Conservation (phyloP, 352 stramenopile species). For the Globisporangium uncinulatum region DNA sequence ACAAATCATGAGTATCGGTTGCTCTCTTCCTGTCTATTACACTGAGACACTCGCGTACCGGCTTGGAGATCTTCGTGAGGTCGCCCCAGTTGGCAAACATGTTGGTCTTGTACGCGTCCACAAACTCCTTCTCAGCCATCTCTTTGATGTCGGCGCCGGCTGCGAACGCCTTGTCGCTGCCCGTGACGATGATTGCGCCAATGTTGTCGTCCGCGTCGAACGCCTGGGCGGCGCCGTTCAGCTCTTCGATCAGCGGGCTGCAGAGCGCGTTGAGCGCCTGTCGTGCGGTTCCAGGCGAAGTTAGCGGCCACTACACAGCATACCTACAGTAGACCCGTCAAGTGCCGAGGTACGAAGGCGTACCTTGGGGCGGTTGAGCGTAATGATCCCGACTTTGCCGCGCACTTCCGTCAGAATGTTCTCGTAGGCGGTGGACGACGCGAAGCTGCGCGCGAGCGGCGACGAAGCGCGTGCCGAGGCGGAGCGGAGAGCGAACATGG, state of each 20-base stretch:
- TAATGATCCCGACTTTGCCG: constrained; percentile 93
- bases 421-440: constrained; percentile 69
- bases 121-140: constrained; percentile 93
- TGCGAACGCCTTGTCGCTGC: constrained; percentile 96
- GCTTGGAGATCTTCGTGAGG: constrained; percentile 93
- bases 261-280: constrained; percentile 96
- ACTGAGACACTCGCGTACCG: constrained; percentile 40
- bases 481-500: constrained; percentile 51
- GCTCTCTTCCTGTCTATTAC: no score
- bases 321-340: not conserved
- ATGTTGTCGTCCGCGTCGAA: constrained; percentile 93
- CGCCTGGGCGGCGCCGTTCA: constrained; percentile 90
- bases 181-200: constrained; percentile 95
- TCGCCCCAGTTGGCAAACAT: constrained; percentile 98
- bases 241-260: constrained; percentile 91
- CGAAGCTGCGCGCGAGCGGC: constrained; percentile 40
- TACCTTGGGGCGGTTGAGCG: constrained; percentile 93
- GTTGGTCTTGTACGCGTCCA: constrained; percentile 92
- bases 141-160: constrained; percentile 96
- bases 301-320: not conserved
- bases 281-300: not conserved
- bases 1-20: no score
- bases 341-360: not conserved
- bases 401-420: constrained; percentile 85
- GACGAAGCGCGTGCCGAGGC: constrained; percentile 13